phyloP scores from a whole-genome alignment of 73 alveolate species.

The Tetrahymena thermophila region DNA sequence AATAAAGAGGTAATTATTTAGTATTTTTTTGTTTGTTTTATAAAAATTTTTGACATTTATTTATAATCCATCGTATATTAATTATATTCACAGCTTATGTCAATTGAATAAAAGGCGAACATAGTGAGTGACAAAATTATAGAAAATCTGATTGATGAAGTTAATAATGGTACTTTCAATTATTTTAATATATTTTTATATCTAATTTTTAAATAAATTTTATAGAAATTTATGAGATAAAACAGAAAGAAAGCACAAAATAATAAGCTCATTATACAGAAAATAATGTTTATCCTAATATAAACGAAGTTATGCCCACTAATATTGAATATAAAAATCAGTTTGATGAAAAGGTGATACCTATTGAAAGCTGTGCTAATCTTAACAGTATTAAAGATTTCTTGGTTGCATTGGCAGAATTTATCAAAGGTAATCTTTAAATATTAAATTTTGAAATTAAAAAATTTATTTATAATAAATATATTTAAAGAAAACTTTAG shows the following conservation, averaged over 20 bases:
- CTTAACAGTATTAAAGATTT: neutral
- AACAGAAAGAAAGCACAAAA: neutral
- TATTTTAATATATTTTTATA: neutral
- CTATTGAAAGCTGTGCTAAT: neutral
- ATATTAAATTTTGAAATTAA: neutral
- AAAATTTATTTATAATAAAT: neutral
- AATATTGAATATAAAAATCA: neutral
- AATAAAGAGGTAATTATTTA: neutral
- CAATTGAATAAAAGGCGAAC: neutral
- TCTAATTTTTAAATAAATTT: neutral
- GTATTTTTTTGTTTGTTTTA: neutral
- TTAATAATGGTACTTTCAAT: neutral
- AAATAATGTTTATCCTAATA: neutral
- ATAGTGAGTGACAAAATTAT: neutral
- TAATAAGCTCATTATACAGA: neutral
- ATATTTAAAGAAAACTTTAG: neutral
- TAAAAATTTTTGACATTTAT: neutral
- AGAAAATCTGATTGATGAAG: neutral
- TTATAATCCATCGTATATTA: neutral
- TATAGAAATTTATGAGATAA: neutral
- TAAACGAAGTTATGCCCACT: neutral
- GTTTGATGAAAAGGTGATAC: neutral
- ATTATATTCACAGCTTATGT: constrained; percentile 1
- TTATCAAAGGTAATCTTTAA: neutral
- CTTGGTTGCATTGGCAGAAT: neutral